Conservation (phyloP, 139 green algal species). For the Chlorella sp. region DNA sequence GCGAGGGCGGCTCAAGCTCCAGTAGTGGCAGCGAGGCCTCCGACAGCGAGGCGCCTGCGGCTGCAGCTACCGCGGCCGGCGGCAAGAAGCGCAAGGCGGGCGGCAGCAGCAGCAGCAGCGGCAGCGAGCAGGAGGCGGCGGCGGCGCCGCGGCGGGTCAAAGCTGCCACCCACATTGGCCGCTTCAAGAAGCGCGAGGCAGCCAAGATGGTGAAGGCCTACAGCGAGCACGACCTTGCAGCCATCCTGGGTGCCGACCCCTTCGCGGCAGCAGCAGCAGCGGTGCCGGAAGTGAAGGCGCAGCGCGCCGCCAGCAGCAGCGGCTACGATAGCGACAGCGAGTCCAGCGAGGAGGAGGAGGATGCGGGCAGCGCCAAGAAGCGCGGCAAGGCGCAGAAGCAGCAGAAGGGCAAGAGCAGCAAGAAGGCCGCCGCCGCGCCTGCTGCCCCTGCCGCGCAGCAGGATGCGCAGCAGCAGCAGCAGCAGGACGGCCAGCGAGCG, state of each 20-base stretch:
- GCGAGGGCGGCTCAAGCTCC: slow-evolving; percentile 5
- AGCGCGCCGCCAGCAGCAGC: background rate
- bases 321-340: slow-evolving; percentile 10
- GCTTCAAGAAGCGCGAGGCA: slow-evolving; percentile 72
- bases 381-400: background rate
- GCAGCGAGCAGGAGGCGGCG: background rate
- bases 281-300: slow-evolving; percentile 10
- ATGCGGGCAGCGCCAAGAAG: background rate
- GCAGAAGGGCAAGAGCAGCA: background rate
- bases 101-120: background rate
- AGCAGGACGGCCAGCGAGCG: background rate
- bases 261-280: slow-evolving; percentile 43
- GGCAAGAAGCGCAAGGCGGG: slow-evolving; percentile 25
- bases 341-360: background rate
- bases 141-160: slow-evolving; percentile 31
- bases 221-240: slow-evolving; percentile 77
- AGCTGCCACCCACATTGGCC: slow-evolving; percentile 68
- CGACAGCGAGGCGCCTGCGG: slow-evolving; percentile 13
- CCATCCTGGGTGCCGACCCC: slow-evolving; percentile 74
- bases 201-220: slow-evolving; percentile 82
- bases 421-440: background rate
- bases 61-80: background rate
- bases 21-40: slow-evolving; percentile 32
- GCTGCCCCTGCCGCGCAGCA: background rate
- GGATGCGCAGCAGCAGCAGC: background rate